Percentiles rank a stretch among this genome's conserved stretches.
phyloP scores from a whole-genome alignment of 352 stramenopile species.

The Aphanomyces cochlioides region DNA sequence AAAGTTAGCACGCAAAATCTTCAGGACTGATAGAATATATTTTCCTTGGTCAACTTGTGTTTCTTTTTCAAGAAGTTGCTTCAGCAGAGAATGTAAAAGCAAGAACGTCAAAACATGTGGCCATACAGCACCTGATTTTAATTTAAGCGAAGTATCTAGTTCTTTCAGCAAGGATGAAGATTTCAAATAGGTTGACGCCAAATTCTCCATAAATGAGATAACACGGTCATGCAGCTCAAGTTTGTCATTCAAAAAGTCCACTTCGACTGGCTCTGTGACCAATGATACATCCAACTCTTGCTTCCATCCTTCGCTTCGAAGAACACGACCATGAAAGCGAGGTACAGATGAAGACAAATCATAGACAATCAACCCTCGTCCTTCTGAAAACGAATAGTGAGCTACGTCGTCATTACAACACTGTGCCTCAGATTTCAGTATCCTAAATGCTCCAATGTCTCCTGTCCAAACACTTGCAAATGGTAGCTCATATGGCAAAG shows the following conservation, averaged over 20 bases:
- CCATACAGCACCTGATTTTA: not conserved
- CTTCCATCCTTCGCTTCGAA: not conserved
- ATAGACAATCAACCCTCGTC: not conserved
- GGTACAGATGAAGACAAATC: conserved; percentile 1
- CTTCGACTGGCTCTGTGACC: too few species aligned
- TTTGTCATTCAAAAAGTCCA: too few species aligned
- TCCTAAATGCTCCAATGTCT: not conserved
- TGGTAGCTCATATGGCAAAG: not conserved
- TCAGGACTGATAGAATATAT: not conserved
- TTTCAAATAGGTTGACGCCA: not conserved
- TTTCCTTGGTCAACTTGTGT: not conserved
- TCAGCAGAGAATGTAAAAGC: conserved; percentile 20
- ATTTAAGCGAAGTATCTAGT: not conserved
- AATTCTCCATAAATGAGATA: conserved; percentile 1
- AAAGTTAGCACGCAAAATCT: conserved; percentile 23
- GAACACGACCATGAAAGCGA: not conserved
- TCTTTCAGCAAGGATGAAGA: not conserved
- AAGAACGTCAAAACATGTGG: conserved; percentile 26
- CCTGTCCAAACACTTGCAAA: not conserved
- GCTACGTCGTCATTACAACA: not conserved
- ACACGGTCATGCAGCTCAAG: not conserved
- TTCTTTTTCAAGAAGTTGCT: conserved; percentile 2
- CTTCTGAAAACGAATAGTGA: conserved; percentile 11
- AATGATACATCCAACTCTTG: not conserved
- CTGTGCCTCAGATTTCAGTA: too few species aligned